phyloP scores from a whole-genome alignment of 805 yeast genomes.

The Saturnispora gosingensis region DNA sequence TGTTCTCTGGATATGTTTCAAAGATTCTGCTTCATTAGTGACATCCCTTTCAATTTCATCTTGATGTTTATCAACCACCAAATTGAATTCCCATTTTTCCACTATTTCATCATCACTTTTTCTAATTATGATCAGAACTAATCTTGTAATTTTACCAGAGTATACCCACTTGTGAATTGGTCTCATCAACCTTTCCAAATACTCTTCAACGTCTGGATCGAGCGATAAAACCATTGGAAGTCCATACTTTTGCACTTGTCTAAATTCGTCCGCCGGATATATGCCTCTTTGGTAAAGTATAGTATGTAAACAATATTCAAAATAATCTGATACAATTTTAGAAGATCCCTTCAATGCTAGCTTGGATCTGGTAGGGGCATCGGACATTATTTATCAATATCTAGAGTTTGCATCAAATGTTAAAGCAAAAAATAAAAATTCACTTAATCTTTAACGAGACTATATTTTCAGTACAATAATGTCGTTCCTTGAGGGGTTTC shows the following conservation, averaged over 20 bases:
- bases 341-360: constrained; percentile 71
- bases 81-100: constrained; percentile 76
- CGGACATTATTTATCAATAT: background rate
- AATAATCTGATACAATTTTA: constrained; percentile 70
- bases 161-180: constrained; percentile 72
- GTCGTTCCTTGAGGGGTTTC: constrained; percentile 16
- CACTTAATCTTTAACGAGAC: background rate
- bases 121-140: constrained; percentile 66
- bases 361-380: constrained; percentile 34
- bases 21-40: constrained; percentile 19
- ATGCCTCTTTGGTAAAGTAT: constrained; percentile 85
- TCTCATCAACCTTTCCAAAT: constrained; percentile 54
- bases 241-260: constrained; percentile 69
- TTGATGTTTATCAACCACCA: constrained; percentile 10
- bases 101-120: constrained; percentile 57
- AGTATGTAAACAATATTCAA: constrained; percentile 70
- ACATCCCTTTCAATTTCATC: constrained; percentile 8
- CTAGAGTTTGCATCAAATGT: background rate
- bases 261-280: constrained; percentile 81
- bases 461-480: background rate
- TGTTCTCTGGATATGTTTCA: constrained; percentile 54
- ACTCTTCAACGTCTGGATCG: constrained; percentile 67
- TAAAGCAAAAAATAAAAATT: background rate
- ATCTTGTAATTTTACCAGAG: constrained; percentile 54
- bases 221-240: constrained; percentile 60